Base-by-base conservation (phyloP, 495 filamentous ascomycete species). In the Trichocladium uniseriatum region DNA sequence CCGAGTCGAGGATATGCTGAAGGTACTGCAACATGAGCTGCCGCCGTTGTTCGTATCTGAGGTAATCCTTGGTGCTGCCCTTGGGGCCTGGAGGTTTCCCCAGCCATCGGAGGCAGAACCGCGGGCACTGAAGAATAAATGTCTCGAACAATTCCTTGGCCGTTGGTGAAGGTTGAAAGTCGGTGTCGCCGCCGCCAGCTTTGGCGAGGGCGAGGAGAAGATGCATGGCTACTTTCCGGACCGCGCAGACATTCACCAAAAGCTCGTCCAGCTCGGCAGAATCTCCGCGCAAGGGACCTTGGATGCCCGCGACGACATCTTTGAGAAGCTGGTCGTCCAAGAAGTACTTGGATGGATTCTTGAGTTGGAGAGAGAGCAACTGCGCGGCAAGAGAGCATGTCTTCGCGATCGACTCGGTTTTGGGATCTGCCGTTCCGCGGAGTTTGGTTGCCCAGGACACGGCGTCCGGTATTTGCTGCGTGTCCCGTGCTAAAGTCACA, bases 231-330 rank as follows among this genome's bases (percentile, higher is more conserved):
- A 78, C 62, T 55, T 80, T 84, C 52, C 85, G 77, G 20, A 82
- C 70, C 32, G 67, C 71, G 21, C 77, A 81, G n/a, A 86, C 69
- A 49, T 79, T 81, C 13, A 73, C 65, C 13, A 89, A 60, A 1
- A 90, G 67, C 27, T 86, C 82, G 53, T 89, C 84, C n/a, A 90
- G 61, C 45, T 87, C 83, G 10, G 61, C 58, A 4, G 72, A 61
- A 13, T 78, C 81, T 1, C 86, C 86, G 48, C 79, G 76, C 13
- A 88, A 58, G 0, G 78, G 70, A n/a, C 79, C 68, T 43, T 72
- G 68, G 24, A 82, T 57, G 9, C 66, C 69, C 8, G 78, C 74
- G 13, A 84, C 48, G 0, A 82, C 72, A 38, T 70, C 63, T 5
- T 65, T 63, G 1, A 79, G 49, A 4, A 72, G 51, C 15, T 48